Percentiles rank a stretch among this genome's conserved stretches.
Conservation (phyloP, 2,329 filamentous ascomycete genomes). For the Hymenotorrendiella dingleyae region DNA sequence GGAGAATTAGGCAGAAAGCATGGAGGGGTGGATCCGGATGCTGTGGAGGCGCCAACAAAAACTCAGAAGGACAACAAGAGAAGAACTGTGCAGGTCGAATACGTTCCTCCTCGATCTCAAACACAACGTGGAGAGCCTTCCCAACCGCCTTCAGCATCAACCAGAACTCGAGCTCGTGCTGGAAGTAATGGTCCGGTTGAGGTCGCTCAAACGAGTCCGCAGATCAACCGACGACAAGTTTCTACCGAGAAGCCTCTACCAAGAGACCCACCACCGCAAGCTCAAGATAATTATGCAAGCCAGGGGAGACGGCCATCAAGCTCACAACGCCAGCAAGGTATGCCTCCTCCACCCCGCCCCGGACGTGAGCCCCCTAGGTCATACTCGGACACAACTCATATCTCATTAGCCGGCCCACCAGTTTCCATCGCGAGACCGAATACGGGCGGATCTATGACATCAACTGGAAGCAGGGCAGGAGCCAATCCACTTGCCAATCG, state of each 20-base stretch:
- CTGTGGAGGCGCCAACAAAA: slow-evolving; percentile 59
- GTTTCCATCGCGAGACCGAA: slow-evolving; percentile 54
- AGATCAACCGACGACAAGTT: slow-evolving; percentile 30
- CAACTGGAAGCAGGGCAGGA: slow-evolving; percentile 43
- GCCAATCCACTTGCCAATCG: slow-evolving; percentile 59
- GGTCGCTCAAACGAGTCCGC: slow-evolving; percentile 24
- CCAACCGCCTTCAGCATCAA: slow-evolving; percentile 21
- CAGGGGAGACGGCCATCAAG: slow-evolving; percentile 30
- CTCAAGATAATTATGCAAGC: slow-evolving; percentile 42
- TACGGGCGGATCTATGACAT: slow-evolving; percentile 76
- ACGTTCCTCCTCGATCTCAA: slow-evolving; percentile 84
- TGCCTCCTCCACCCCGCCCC: slow-evolving; percentile 40
- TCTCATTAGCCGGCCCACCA: slow-evolving; percentile 42
- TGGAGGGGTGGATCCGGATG: slow-evolving; percentile 64
- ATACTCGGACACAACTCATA: slow-evolving; percentile 48
- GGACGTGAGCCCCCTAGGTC: slow-evolving; percentile 46
- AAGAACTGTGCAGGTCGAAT: slow-evolving; percentile 94
- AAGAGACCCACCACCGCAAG: slow-evolving; percentile 48
- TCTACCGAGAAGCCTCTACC: slow-evolving; percentile 54
- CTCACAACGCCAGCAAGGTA: slow-evolving; percentile 34
- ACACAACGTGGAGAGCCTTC: slow-evolving; percentile 58
- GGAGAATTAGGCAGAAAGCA: slow-evolving; percentile 67
- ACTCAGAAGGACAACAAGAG: slow-evolving; percentile 76
- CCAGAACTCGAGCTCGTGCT: slow-evolving; percentile 48
- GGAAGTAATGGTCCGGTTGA: slow-evolving; percentile 49